Evolutionary conservation across 2,329 filamentous ascomycete genomes (phyloP).

Genomic region (Aureobasidium sp.): DNA sequence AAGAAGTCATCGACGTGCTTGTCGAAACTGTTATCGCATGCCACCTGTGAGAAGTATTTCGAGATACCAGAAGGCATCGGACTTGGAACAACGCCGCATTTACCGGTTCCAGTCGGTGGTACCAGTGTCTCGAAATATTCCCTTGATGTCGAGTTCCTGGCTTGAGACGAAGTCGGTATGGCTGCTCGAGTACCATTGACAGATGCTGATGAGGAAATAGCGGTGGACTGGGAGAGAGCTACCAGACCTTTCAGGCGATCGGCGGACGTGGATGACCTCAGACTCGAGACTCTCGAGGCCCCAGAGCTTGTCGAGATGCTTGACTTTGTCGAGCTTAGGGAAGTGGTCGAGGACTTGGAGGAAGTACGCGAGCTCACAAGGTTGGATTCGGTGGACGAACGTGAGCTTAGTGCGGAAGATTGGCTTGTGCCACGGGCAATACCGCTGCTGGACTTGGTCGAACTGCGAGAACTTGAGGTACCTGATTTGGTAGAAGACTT

Average conservation of each 20-base stretch:
- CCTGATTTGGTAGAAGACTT: background rate
- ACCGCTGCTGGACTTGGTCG: background rate
- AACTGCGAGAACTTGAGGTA: background rate
- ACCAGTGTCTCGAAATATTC: background rate
- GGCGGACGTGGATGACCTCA: background rate
- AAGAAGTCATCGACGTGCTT: background rate
- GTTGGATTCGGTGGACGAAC: background rate
- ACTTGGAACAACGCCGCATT: background rate
- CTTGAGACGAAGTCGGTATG: background rate
- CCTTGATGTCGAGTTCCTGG: background rate
- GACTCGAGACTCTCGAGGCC: background rate
- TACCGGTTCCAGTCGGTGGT: background rate
- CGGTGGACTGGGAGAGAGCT: background rate
- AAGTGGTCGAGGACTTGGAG: background rate
- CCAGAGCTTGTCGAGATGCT: background rate
- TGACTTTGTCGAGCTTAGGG: background rate
- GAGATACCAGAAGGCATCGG: background rate
- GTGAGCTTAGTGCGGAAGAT: background rate
- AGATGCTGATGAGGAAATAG: background rate
- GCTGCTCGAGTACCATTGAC: background rate
- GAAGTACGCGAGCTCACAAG: background rate
- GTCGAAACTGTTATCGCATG: background rate
- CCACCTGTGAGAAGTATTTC: background rate
- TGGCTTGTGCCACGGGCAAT: background rate
- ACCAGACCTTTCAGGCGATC: background rate